Base-by-base conservation (phyloP, 208 protist species). In the Strigomonas culicis region DNA sequence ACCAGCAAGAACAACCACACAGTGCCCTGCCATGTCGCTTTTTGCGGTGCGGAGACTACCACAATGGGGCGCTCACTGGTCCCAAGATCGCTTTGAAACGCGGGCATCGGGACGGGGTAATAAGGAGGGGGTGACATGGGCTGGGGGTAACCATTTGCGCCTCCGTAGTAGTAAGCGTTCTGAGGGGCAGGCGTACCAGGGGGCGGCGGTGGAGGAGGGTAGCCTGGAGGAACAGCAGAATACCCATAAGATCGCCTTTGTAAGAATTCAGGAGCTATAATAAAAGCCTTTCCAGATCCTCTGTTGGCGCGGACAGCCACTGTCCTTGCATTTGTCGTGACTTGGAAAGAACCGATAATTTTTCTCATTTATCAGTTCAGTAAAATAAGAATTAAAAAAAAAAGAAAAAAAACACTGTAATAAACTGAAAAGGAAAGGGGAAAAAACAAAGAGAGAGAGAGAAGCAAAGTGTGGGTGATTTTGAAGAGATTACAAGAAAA, bases 51-150 rank as follows among this genome's bases (percentile, higher is more conserved):
- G 28, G 88, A 84, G 11, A 88, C 73, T 30, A 94, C 84, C 25
- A 94, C 85, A 47, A 94, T 72, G 13, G 88, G 88, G 32, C 83
- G 78, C 56, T 90, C 84, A 30, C 82, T 79, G 0, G 83, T 94
- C 52, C 88, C 88, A 32, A 94, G 59, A 27, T 90, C 80, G 49
- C 58, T 73, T 19, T 21, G 17, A 34, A 17, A 25, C 4, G 28
- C 24, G 21, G 73, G 63, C 4, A 82, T 58, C 10, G 66, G 70
- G 30, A 53, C 27, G 8, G 47, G 60, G 22, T 52, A 60, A 43
- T 78, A 72, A 10, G 44, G 60, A 32, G 55, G 21, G 32, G 68
- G 55, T 32, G 71, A 52, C 43, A 65, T 66, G 25, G 67, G 60
- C 21, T 28, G 36, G 36, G 13, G 13, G 36, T 6, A 13, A 41